phyloP scores from a whole-genome alignment of 768 basidiomycete species.

The Cyclocybe aegerita region DNA sequence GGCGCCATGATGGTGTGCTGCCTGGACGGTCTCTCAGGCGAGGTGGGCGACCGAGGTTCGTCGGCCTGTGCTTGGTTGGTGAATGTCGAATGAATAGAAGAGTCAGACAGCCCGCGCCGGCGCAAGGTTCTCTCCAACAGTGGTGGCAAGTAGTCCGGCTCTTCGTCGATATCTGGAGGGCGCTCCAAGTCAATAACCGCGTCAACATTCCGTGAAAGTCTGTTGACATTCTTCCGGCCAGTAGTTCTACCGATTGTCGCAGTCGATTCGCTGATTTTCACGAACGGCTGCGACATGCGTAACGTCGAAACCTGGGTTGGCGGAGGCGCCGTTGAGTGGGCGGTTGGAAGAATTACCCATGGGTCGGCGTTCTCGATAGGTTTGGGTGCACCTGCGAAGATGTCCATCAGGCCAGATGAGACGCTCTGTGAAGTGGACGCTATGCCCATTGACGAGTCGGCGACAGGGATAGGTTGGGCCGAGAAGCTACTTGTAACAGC shows the following conservation, averaged over 20 bases:
- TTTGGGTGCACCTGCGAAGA: constrained; percentile 88
- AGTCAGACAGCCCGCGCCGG: constrained; percentile 85
- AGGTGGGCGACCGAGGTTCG: constrained; percentile 17
- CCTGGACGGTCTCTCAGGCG: constrained; percentile 16
- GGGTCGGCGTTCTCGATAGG: constrained; percentile 49
- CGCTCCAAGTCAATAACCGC: constrained; percentile 67
- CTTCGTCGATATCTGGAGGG: constrained; percentile 29
- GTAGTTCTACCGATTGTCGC: constrained; percentile 24
- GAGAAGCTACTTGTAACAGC: constrained; percentile 38
- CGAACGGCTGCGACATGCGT: constrained; percentile 12
- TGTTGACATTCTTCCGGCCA: constrained; percentile 19
- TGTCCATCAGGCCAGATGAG: constrained; percentile 62
- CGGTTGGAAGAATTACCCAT: constrained; percentile 69
- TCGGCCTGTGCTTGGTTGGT: constrained; percentile 43
- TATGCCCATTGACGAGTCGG: constrained; percentile 8
- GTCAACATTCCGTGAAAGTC: constrained; percentile 69
- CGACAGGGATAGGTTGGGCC: constrained; percentile 15
- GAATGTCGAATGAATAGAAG: constrained; percentile 89
- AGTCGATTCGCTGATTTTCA: constrained; percentile 17
- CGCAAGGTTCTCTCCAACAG: constrained; percentile 67
- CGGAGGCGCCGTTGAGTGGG: constrained; percentile 27
- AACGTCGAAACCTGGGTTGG: constrained; percentile 15
- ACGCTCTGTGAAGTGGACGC: constrained; percentile 8
- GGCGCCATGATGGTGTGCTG: constrained; percentile 1
- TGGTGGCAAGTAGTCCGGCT: constrained; percentile 45